Evolutionary conservation across 352 stramenopile genomes (phyloP), one percentile per base, ranked within the genome.

Genomic region (Pythium chondricola): DNA sequence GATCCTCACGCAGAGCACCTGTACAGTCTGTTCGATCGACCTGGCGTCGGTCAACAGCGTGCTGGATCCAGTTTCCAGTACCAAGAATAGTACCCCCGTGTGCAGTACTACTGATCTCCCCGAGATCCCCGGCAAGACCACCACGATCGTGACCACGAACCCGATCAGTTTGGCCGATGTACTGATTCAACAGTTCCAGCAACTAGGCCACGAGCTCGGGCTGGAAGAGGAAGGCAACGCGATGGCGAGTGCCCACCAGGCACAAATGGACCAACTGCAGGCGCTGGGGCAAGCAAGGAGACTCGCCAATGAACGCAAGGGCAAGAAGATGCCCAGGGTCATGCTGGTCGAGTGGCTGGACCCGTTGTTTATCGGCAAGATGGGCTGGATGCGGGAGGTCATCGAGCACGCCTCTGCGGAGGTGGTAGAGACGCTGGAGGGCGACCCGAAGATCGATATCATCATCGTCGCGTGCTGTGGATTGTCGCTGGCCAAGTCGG

Each of bases 261-360:
- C 53, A 7, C 41, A 50, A 4, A 40, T 82, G 6, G n/a, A 68
- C 18, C 33, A 50, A 20, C 29, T 82, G 10, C 48, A 71, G 20
- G 21, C 43, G 14, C 30, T 63, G 18, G 64, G 62, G 0, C 30
- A 64, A 10, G 13, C 21, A 13, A 43, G 67, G 0, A 32, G 32
- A 25, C 21, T 17, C 2, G 57, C 57, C 6, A 48, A 55, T 9
- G 54, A 22, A 16, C 39, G 13, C 0, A 41, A 33, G 4, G 52
- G 33, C 4, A 48, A 45, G 7, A 41, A 41, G n/a, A 43, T 44
- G 27, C 62, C 60, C 1, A 57, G 54, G 7, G 71, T 86, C 46
- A 36, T 84, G 21, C 62, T 88, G 52, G 60, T 88, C 36, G 77
- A 88, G 57, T 88, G 77, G 77, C 63, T 84, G n/a, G 70, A 85